Percentiles rank a stretch among this genome's conserved stretches.
phyloP scores from a whole-genome alignment of 2,329 filamentous ascomycete genomes.

The Hirsutella rhossiliensis region DNA sequence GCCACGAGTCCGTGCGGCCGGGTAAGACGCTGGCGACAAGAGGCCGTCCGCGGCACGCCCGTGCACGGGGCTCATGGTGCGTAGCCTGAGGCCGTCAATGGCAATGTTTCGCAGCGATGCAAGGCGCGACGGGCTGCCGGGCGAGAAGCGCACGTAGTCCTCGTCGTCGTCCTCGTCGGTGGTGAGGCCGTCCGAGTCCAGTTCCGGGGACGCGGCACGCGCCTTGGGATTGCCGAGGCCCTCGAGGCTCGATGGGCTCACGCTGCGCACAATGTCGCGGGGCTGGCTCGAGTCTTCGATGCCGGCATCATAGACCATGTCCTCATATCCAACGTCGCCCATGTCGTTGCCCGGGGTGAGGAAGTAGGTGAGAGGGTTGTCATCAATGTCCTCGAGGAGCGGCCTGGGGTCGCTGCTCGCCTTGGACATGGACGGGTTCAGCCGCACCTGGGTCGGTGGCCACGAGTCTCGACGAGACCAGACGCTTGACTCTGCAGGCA shows the following conservation, averaged over 20 bases:
- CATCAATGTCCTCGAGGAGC: constrained; percentile 35
- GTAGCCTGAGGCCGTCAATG: constrained; percentile 20
- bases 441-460: constrained; percentile 37
- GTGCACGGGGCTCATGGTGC: constrained; percentile 19
- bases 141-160: constrained; percentile 36
- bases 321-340: constrained; percentile 23
- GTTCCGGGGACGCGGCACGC: constrained; percentile 22
- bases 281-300: constrained; percentile 39
- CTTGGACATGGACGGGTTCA: constrained; percentile 26
- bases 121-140: constrained; percentile 22
- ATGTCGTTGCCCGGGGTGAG: constrained; percentile 33
- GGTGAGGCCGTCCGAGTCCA: constrained; percentile 28
- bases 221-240: constrained; percentile 32
- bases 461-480: constrained; percentile 33
- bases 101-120: constrained; percentile 31
- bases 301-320: constrained; percentile 44
- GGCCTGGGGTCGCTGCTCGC: constrained; percentile 21
- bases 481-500: constrained; percentile 22
- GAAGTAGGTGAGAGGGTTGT: constrained; percentile 44
- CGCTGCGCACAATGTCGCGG: constrained; percentile 35
- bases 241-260: constrained; percentile 44
- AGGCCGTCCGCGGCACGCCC: constrained; percentile 14
- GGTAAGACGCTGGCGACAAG: constrained; percentile 10
- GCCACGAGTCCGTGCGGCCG: constrained; percentile 15
- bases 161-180: constrained; percentile 33